These are phyloP conservation scores for Pisolithus marmoratus DNA, from an alignment of 768 basidiomycete genomes.

Conservation along the genomic window DNA sequence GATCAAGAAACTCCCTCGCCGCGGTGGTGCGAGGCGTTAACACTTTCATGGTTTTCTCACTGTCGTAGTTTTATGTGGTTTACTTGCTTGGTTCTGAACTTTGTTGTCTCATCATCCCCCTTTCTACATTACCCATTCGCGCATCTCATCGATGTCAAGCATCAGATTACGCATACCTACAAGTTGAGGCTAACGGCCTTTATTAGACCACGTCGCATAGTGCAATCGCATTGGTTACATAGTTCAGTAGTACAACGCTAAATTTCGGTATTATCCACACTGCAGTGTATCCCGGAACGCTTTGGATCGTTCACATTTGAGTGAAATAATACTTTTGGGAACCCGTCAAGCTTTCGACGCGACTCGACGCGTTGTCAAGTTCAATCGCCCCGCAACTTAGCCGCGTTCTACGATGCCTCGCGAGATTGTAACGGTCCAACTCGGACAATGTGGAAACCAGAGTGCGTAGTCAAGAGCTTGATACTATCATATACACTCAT, in stretches of 20 bases:
- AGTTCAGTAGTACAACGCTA: too few species aligned
- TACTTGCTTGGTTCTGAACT: slow-evolving; percentile 5
- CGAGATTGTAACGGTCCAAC: slow-evolving; percentile 77
- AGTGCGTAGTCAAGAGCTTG: slow-evolving; percentile 43
- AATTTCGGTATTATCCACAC: too few species aligned
- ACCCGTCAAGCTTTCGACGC: not conserved
- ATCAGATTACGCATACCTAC: slow-evolving; percentile 24
- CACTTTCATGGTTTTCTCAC: slow-evolving; percentile 1
- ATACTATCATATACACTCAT: not conserved
- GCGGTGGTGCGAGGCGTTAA: slow-evolving; percentile 22
- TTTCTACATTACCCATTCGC: slow-evolving; percentile 16
- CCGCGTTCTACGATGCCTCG: slow-evolving; percentile 53
- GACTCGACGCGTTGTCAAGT: slow-evolving; percentile 3
- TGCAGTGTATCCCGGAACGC: too few species aligned
- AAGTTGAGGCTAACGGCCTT: slow-evolving; percentile 28
- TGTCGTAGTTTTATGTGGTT: slow-evolving; percentile 4
- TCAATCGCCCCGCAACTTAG: slow-evolving; percentile 10
- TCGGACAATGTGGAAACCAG: slow-evolving; percentile 92
- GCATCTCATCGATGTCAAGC: slow-evolving; percentile 19
- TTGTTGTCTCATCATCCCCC: slow-evolving; percentile 5
- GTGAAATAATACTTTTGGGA: not conserved
- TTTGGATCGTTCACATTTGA: too few species aligned
- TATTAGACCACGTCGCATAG: slow-evolving; percentile 20
- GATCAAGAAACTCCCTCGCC: slow-evolving; percentile 54
- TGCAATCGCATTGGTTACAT: slow-evolving; percentile 5